A percentile compares a stretch with the other conserved stretches of the same genome.
Conservation (phyloP, 768 basidiomycete species). For the Psilocybe subaeruginosa region DNA sequence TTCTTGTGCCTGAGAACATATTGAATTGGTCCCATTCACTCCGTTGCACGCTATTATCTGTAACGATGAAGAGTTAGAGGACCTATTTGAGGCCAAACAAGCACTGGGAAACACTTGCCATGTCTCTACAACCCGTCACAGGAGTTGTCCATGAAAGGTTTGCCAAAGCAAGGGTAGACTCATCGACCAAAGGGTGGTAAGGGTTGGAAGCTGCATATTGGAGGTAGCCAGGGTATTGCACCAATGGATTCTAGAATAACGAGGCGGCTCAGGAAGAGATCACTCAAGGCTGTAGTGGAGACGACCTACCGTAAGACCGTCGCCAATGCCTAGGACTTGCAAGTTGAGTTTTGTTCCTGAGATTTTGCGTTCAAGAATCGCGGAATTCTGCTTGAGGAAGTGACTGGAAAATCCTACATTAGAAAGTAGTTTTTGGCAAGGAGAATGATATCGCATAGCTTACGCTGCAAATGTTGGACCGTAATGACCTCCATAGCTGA, state of each 20-base stretch:
- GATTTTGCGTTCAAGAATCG: slow-evolving; percentile 48
- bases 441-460: slow-evolving; percentile 1
- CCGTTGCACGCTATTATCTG: slow-evolving; percentile 55
- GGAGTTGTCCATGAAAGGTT: slow-evolving; percentile 43
- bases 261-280: neutral
- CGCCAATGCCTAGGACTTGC: slow-evolving; percentile 60
- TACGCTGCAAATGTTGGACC: slow-evolving; percentile 67
- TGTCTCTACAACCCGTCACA: slow-evolving; percentile 50
- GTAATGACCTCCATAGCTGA: slow-evolving; percentile 72
- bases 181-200: slow-evolving; percentile 56
- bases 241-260: slow-evolving; percentile 18
- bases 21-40: slow-evolving; percentile 37
- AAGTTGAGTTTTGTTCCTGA: slow-evolving; percentile 56
- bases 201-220: slow-evolving; percentile 57
- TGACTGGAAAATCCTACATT: slow-evolving; percentile 31
- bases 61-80: neutral
- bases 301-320: slow-evolving; percentile 57
- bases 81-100: neutral
- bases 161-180: slow-evolving; percentile 40
- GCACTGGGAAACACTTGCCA: slow-evolving; percentile 30
- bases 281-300: neutral
- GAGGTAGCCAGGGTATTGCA: slow-evolving; percentile 62
- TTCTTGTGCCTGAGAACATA: slow-evolving; percentile 58
- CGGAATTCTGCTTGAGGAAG: slow-evolving; percentile 62
- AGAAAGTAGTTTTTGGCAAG: too few relatives aligned